These are phyloP conservation scores for Talaromyces piceae DNA, from an alignment of 2,329 filamentous ascomycete species.

Conservation along the genomic window DNA sequence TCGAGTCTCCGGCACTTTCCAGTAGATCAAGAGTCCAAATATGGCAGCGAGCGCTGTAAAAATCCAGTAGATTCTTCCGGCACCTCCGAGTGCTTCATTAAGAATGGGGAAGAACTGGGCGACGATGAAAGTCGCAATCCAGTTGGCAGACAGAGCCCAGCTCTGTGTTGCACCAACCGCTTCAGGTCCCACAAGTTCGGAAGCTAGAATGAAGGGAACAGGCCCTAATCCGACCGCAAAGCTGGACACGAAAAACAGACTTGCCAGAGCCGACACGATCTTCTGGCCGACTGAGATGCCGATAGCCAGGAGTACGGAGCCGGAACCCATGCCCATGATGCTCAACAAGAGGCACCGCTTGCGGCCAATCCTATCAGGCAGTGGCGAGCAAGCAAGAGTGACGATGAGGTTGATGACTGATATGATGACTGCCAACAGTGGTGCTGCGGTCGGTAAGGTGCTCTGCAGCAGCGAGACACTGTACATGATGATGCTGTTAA, in stretches of 20 bases:
- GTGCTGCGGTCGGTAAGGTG: constrained; percentile 73
- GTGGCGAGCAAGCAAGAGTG: constrained; percentile 71
- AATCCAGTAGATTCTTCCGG: constrained; percentile 84
- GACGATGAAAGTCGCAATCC: constrained; percentile 82
- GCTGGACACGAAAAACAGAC: constrained; percentile 77
- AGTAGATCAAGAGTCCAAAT: constrained; percentile 64
- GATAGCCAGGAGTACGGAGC: constrained; percentile 67
- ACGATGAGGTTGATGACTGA: constrained; percentile 79
- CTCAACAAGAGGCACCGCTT: constrained; percentile 78
- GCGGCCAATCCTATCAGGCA: constrained; percentile 80
- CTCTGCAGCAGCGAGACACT: constrained; percentile 80
- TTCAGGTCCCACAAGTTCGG: constrained; percentile 81
- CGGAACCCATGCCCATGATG: constrained; percentile 75
- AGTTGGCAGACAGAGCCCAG: constrained; percentile 80
- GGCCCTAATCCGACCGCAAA: constrained; percentile 89
- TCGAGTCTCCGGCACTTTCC: constrained; percentile 77
- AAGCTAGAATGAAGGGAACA: constrained; percentile 88
- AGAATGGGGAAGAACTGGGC: constrained; percentile 91
- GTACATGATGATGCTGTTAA: constrained; percentile 99
- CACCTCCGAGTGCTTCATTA: constrained; percentile 66
- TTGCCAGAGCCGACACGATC: constrained; percentile 69
- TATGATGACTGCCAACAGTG: constrained; percentile 77
- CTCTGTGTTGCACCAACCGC: constrained; percentile 88
- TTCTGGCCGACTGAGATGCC: constrained; percentile 69
- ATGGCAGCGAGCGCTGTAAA: constrained; percentile 68